Base-by-base conservation (phyloP, 164 flowering plant species). In the Berberis vulgaris region DNA sequence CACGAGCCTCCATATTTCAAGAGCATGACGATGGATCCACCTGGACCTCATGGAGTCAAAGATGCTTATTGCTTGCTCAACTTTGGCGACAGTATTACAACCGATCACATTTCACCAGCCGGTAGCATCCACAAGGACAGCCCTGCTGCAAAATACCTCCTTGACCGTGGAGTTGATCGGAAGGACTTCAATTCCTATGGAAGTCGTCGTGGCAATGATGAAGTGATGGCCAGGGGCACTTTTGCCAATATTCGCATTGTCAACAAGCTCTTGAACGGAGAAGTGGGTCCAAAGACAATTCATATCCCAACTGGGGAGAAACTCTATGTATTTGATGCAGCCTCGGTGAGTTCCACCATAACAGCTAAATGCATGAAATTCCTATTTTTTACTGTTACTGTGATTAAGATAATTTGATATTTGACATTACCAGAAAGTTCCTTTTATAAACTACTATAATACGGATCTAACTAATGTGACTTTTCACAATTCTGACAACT, bases 101-200 rank as follows among this genome's bases (percentile, higher is more conserved):
- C 91, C 54, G 91, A 86, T 72, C 91, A 86, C 73, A 84, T 84
- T 67, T 86, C 91, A 13, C 93, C 93, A 9, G 89, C 93, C 70
- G 89, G 89, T n/a, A 87, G 93, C 80, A 87, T 87, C 63, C 86
- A 87, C 71, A 83, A 74, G 54, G 92, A 84, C 71, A 84, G 89
- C 65, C 89, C 92, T 60, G 89, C 89, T 3, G 89, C 92, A 6
- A 84, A 60, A 63, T 86, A 76, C 61, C 84, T 86, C 44, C 66
- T 81, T 71, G 92, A 84, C 53, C 87, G 74, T 57, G 85, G 88
- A 43, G 89, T 84, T 60, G 88, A 83, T 54, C 75, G 88, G 64
- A 80, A 79, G 64, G 89, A 87, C 69, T 83, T 87, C 73, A 83
- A 87, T 58, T 83, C 88, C 55, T 85, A 84, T 72, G 89, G 89